Conservation (phyloP, 2,329 filamentous ascomycete genomes). For the Pyricularia sp. region DNA sequence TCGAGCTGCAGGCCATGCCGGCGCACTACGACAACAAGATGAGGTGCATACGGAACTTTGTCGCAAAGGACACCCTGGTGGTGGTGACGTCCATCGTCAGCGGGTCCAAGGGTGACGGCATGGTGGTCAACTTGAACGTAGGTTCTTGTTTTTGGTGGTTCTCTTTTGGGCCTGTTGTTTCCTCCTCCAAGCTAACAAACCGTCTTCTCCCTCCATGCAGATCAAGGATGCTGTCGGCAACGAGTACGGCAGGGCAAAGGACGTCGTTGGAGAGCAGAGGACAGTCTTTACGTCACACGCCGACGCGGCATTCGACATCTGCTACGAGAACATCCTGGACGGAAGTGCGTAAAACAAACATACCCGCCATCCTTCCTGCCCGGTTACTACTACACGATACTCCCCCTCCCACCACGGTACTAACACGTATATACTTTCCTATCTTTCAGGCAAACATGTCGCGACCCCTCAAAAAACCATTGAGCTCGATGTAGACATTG, state of each 20-base stretch:
- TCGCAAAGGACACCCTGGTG: constrained; percentile 79
- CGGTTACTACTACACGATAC: not conserved
- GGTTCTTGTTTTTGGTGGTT: constrained; percentile 14
- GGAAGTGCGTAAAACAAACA: constrained; percentile 43
- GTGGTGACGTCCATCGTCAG: constrained; percentile 84
- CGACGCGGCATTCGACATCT: constrained; percentile 90
- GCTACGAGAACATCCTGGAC: constrained; percentile 75
- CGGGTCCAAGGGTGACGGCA: constrained; percentile 82
- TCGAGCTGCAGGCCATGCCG: constrained; percentile 67
- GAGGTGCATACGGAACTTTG: constrained; percentile 94
- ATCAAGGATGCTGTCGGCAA: constrained; percentile 93
- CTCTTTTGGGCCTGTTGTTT: not conserved
- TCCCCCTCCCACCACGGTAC: not conserved
- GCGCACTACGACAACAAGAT: constrained; percentile 53
- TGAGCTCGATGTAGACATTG: constrained; percentile 91
- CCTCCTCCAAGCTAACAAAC: not conserved
- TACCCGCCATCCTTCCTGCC: not conserved
- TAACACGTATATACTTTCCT: not conserved
- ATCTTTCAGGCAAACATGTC: constrained; percentile 15
- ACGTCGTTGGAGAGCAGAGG: constrained; percentile 81
- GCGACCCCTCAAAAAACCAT: constrained; percentile 52
- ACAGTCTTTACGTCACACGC: constrained; percentile 88
- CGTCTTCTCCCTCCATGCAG: constrained; percentile 31
- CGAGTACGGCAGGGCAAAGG: constrained; percentile 84
- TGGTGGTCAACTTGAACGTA: constrained; percentile 89